These are phyloP conservation scores for Colletotrichum horii DNA, from an alignment of 2,329 filamentous ascomycete species.

Conservation along the genomic window DNA sequence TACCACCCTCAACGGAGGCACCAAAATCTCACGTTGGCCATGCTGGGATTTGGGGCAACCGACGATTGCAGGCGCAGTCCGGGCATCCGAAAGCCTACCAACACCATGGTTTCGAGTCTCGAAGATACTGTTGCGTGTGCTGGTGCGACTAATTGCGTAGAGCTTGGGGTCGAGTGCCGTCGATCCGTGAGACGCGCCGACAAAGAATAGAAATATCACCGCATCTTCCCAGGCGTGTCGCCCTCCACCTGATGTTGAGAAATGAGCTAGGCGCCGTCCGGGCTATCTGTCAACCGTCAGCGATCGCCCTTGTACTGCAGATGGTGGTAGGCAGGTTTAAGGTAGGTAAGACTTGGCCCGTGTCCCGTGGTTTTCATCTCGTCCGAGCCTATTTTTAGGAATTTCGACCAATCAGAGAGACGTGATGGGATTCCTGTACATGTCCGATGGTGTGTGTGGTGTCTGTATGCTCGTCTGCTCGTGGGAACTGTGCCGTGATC, in stretches of 20 bases:
- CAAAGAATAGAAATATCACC: not conserved
- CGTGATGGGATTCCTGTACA: not conserved
- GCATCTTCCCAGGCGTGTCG: not conserved
- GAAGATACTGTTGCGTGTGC: not conserved
- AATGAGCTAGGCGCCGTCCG: not conserved
- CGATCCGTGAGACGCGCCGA: not conserved
- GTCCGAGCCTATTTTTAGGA: not conserved
- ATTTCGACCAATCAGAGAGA: not conserved
- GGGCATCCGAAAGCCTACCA: not conserved
- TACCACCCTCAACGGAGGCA: not conserved
- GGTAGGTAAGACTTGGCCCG: not conserved
- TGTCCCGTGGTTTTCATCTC: not conserved
- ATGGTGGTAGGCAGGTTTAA: not conserved
- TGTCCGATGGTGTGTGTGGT: not conserved
- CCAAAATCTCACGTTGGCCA: constrained; percentile 21
- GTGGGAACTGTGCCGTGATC: not conserved
- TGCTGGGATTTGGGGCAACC: not conserved
- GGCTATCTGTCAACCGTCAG: not conserved
- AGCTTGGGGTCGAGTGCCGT: not conserved
- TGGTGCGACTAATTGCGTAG: not conserved
- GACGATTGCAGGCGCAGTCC: not conserved
- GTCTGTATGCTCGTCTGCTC: not conserved
- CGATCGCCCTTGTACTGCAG: constrained; percentile 2
- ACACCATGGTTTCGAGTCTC: not conserved
- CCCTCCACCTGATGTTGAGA: not conserved